A percentile compares a stretch with the other conserved stretches of the same genome.
Evolutionary conservation across 148 eudicot genomes (phyloP).

Genomic region (Tetragonia tetragonoides): DNA sequence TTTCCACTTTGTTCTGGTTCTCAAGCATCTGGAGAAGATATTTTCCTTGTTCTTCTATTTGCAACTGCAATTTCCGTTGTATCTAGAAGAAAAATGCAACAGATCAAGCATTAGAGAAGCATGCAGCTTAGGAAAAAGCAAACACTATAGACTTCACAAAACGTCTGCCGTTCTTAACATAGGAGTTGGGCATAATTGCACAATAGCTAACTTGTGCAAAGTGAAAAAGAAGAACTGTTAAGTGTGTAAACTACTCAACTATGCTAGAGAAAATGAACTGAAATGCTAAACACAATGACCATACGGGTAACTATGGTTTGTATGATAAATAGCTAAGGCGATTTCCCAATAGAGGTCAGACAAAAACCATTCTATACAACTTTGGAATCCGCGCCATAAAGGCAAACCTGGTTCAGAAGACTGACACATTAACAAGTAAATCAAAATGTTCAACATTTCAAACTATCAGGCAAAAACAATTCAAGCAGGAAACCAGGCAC

Average conservation of each 20-base stretch:
- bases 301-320: too few species aligned
- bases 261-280: neutral
- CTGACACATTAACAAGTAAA: neutral
- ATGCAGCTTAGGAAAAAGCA: too few species aligned
- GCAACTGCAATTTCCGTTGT: conserved; percentile 48
- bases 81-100: conserved; percentile 22
- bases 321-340: neutral
- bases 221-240: too few species aligned
- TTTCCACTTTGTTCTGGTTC: conserved; percentile 39
- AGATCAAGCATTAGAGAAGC: neutral
- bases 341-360: neutral
- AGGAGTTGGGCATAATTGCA: too few species aligned
- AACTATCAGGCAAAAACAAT: neutral
- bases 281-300: neutral
- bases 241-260: too few species aligned
- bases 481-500: neutral
- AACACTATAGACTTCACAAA: too few species aligned
- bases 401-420: neutral
- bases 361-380: neutral
- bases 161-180: too few species aligned
- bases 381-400: neutral
- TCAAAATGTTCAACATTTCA: neutral
- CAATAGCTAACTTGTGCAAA: too few species aligned
- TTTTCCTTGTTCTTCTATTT: conserved; percentile 52
- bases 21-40: conserved; percentile 50